These are phyloP conservation scores for Malus sylvestris DNA, from an alignment of 306 rosid species.

Conservation along the genomic window DNA sequence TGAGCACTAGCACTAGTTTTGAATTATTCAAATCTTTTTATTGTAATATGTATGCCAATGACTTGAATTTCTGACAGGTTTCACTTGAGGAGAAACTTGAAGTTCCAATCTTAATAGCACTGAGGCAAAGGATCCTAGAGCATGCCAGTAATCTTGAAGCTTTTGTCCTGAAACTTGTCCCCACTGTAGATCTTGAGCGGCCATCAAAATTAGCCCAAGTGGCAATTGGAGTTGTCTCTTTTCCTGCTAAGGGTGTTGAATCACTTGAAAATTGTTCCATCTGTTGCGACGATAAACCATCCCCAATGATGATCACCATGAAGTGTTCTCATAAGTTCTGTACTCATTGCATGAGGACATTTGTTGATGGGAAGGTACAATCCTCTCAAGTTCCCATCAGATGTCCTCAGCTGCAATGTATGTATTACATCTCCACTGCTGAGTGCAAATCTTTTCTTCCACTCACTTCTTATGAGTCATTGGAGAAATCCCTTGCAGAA, in stretches of 20 bases:
- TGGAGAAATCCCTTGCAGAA: conserved; percentile 65
- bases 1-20: neutral
- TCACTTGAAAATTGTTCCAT: conserved; percentile 72
- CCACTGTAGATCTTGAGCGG: conserved; percentile 52
- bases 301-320: conserved; percentile 62
- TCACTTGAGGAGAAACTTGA: conserved; percentile 48
- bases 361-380: conserved; percentile 61
- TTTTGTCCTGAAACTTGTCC: conserved; percentile 59
- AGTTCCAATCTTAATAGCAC: conserved; percentile 60
- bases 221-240: conserved; percentile 73
- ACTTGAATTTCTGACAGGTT: conserved; percentile 48
- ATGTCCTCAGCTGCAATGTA: conserved; percentile 83
- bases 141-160: conserved; percentile 59
- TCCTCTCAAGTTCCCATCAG: conserved; percentile 70
- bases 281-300: conserved; percentile 82
- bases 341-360: conserved; percentile 75
- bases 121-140: conserved; percentile 74
- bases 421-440: conserved; percentile 49
- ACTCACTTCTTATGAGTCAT: conserved; percentile 46
- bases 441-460: conserved; percentile 85
- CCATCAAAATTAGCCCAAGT: conserved; percentile 80
- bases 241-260: conserved; percentile 42
- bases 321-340: conserved; percentile 90
- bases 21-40: neutral
- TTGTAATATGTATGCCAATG: neutral